These are phyloP conservation scores for Lachnellula arida DNA, from an alignment of 2,329 filamentous ascomycete species.

Conservation along the genomic window DNA sequence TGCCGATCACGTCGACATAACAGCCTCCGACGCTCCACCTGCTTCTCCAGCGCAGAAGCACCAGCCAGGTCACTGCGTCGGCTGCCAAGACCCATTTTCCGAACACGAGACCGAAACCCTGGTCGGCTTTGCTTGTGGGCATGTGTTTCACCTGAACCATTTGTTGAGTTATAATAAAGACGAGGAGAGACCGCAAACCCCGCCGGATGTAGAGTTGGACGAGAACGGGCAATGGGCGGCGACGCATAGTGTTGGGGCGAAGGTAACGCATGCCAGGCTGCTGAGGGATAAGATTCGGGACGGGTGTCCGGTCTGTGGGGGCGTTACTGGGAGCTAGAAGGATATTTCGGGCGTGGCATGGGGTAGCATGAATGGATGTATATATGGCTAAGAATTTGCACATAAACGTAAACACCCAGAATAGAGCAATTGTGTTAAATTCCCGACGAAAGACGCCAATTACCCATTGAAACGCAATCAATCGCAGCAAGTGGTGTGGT, in stretches of 20 bases:
- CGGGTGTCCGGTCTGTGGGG: constrained; percentile 57
- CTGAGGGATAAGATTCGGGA: constrained; percentile 64
- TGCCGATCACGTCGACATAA: constrained; percentile 40
- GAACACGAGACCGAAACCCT: constrained; percentile 66
- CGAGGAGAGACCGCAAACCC: constrained; percentile 36
- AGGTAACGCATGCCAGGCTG: constrained; percentile 81
- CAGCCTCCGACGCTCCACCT: constrained; percentile 37
- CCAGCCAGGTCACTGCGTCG: constrained; percentile 54
- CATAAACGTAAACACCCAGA: neutral
- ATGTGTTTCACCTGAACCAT: constrained; percentile 75
- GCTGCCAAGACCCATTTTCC: constrained; percentile 51
- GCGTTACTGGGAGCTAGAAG: neutral
- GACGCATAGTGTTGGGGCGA: constrained; percentile 70
- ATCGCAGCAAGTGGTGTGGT: too few relatives aligned
- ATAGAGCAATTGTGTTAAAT: neutral
- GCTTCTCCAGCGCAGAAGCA: neutral
- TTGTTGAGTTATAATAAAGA: constrained; percentile 46
- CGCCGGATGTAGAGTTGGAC: constrained; percentile 39
- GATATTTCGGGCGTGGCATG: neutral
- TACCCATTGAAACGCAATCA: too few relatives aligned
- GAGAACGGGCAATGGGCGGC: constrained; percentile 38
- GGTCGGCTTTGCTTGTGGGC: constrained; percentile 76
- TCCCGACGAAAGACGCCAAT: neutral
- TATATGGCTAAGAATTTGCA: neutral
- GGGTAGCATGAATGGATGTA: neutral